Base-by-base conservation (phyloP, 164 flowering plant species). In the Cinnamomum chago region DNA sequence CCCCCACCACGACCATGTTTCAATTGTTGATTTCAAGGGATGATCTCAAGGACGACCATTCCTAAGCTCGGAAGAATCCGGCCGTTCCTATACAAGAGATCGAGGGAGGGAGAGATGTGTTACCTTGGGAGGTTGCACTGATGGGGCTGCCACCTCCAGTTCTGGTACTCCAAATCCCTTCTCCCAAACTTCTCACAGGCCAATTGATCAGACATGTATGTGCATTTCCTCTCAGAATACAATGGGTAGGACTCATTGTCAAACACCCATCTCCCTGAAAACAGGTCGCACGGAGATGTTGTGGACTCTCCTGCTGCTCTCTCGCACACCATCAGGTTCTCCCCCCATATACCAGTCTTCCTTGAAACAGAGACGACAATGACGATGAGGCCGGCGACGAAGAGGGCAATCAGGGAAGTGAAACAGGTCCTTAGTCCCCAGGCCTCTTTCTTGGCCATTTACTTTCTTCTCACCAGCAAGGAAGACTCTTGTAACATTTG, bases 81-180 rank as follows among this genome's bases (percentile, higher is more conserved):
- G 11, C 47, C 47, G 47, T 40, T 40, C 47, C 47, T 7, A 40
- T 40, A 5, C 47, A 40, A 9, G 60, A 67, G 13, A n/a, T n/a
- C n/a, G n/a, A 74, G 13, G 51, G 65, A 71, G 64, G 50, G 68
- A 77, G 52, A 78, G 58, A 80, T 71, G 69, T 70, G 67, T 18
- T 20, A 93, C 98, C 97, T 90, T 35, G 97, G 95, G 33, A 95
- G 90, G 77, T 89, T 85, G 81, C 98, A 94, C 1, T 83, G 84
- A 78, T 85, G 84, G 47, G 98, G 98, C 60, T 93, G 97, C 98
- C 98, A 95, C 66, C 97, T 87, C 98, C 97, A 93, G 27, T 82
- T 81, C 82, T 87, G 95, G 74, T 87, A 93, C 58, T 78, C 77
- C 78, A 91, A 77, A 70, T 95, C 97, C 70, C 76, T 83, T 67